Percentiles rank a stretch among this genome's conserved stretches.
These are phyloP conservation scores for Solanum rostratum DNA, from an alignment of 257 asterid species.

Conservation along the genomic window DNA sequence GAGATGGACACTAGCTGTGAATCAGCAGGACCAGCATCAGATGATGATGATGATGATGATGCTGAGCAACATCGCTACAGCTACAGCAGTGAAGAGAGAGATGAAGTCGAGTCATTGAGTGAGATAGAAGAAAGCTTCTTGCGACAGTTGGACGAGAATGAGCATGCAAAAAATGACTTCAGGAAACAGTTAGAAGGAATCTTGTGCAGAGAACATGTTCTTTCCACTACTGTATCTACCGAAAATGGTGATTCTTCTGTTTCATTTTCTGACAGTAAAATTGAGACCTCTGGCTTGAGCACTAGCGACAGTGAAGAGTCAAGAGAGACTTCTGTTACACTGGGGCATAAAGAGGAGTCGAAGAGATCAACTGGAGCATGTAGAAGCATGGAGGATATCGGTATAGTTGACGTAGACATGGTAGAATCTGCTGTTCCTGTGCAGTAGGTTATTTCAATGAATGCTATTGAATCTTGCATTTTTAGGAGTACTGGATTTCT, in stretches of 20 bases:
- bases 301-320: constrained; percentile 61
- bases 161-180: constrained; percentile 68
- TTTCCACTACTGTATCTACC: constrained; percentile 33
- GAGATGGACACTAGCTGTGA: constrained; percentile 72
- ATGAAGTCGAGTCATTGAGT: constrained; percentile 58
- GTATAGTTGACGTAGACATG: constrained; percentile 12
- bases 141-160: constrained; percentile 60
- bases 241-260: constrained; percentile 28
- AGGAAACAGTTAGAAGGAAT: constrained; percentile 71
- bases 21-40: constrained; percentile 44
- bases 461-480: constrained; percentile 1
- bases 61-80: constrained; percentile 24
- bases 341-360: constrained; percentile 6
- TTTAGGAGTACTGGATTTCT: constrained; percentile 3
- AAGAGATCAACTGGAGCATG: not conserved
- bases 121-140: constrained; percentile 73
- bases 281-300: constrained; percentile 39
- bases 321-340: constrained; percentile 12
- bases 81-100: constrained; percentile 39
- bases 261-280: constrained; percentile 32
- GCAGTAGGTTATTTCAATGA: constrained; percentile 4
- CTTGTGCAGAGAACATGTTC: constrained; percentile 29
- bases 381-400: constrained; percentile 7
- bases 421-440: constrained; percentile 12
- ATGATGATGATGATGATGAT: constrained; percentile 34